These are phyloP conservation scores for Pistacia integerrima DNA, from an alignment of 345 rosid genomes.

Conservation along the genomic window DNA sequence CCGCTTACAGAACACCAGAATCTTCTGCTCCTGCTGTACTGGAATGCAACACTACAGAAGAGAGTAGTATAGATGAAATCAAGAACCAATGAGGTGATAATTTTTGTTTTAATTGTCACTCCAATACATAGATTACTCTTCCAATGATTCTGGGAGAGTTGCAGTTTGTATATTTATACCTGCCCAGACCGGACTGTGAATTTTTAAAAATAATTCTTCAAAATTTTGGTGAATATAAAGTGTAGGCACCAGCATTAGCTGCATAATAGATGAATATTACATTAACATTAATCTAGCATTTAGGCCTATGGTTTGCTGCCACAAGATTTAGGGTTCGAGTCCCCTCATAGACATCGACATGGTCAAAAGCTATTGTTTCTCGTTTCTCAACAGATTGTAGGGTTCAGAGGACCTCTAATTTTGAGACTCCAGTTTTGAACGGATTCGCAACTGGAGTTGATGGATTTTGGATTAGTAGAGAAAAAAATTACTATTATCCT, in stretches of 20 bases:
- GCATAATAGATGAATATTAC: neutral
- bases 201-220: conserved; percentile 19
- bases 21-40: conserved; percentile 38
- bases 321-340: no score
- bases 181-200: neutral
- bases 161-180: conserved; percentile 3
- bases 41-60: conserved; percentile 58
- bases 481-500: no score
- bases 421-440: no score
- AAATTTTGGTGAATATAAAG: conserved; percentile 24
- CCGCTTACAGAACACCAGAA: conserved; percentile 46
- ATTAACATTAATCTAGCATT: neutral
- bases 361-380: no score
- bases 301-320: no score
- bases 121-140: conserved; percentile 18
- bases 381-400: no score
- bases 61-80: conserved; percentile 58
- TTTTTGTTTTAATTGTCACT: conserved; percentile 1
- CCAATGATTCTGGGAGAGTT: conserved; percentile 3
- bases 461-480: no score
- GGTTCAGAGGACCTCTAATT: no score
- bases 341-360: no score
- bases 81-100: conserved; percentile 52
- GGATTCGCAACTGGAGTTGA: no score
- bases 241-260: conserved; percentile 1